Conservation (phyloP, 2,329 filamentous ascomycete genomes). For the Beauveria brongniartii region DNA sequence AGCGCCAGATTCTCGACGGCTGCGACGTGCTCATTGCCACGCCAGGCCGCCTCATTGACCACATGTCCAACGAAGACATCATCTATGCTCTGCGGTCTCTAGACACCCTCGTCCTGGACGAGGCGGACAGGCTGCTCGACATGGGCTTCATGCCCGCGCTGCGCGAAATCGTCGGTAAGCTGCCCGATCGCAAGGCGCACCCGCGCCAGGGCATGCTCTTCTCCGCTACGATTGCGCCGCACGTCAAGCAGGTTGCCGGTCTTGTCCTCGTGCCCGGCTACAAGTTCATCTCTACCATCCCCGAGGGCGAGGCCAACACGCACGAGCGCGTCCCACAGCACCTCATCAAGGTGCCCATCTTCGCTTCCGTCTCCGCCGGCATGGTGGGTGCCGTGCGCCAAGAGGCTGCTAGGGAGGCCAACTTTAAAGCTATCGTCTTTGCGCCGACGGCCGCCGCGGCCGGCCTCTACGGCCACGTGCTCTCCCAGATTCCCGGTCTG, state of each 20-base stretch:
- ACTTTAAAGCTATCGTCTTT: slow-evolving; percentile 82
- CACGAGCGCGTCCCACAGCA: slow-evolving; percentile 71
- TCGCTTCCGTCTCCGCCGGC: slow-evolving; percentile 57
- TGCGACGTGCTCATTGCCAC: slow-evolving; percentile 78
- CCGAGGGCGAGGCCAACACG: slow-evolving; percentile 65
- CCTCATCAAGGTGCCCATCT: slow-evolving; percentile 56
- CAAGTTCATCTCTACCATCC: slow-evolving; percentile 74
- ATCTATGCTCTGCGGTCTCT: slow-evolving; percentile 57
- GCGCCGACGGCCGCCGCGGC: slow-evolving; percentile 53
- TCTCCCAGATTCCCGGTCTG: slow-evolving; percentile 31
- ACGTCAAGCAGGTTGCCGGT: slow-evolving; percentile 68
- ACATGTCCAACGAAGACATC: slow-evolving; percentile 65
- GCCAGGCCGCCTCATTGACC: slow-evolving; percentile 70
- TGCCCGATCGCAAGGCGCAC: slow-evolving; percentile 54
- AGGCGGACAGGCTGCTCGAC: slow-evolving; percentile 74
- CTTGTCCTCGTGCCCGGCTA: slow-evolving; percentile 62
- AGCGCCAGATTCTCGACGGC: slow-evolving; percentile 60
- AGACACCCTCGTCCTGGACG: slow-evolving; percentile 75
- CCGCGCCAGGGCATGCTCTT: slow-evolving; percentile 71
- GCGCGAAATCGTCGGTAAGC: slow-evolving; percentile 63
- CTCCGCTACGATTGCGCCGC: slow-evolving; percentile 73
- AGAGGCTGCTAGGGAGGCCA: slow-evolving; percentile 32
- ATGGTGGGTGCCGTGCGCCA: slow-evolving; percentile 49
- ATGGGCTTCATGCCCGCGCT: slow-evolving; percentile 77
- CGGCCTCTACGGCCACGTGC: slow-evolving; percentile 41